A percentile compares a stretch with the other conserved stretches of the same genome.
These are phyloP conservation scores for Choricystis sp. DNA, from an alignment of 139 green algal genomes.

Conservation along the genomic window DNA sequence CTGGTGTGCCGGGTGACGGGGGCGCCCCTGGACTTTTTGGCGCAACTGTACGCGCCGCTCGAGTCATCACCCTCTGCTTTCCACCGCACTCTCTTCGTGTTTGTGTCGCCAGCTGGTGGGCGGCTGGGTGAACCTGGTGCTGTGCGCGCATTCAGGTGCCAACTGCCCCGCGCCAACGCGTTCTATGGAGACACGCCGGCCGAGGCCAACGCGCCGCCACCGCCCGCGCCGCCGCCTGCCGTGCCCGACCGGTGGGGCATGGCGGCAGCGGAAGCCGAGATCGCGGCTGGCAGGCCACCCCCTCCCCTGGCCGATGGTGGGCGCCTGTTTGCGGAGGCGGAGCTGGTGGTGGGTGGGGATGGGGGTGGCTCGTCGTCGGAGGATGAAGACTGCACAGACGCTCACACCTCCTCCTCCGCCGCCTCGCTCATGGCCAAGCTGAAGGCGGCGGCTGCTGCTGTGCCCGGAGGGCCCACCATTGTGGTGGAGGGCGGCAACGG, in stretches of 20 bases:
- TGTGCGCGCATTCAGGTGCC: conserved; percentile 58
- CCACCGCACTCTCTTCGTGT: conserved; percentile 51
- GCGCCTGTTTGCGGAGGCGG: conserved; percentile 35
- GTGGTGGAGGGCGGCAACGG: conserved; percentile 31
- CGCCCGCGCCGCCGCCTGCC: conserved; percentile 7
- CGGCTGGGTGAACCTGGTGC: conserved; percentile 27
- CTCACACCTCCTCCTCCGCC: too few species aligned
- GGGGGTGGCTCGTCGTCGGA: too few species aligned
- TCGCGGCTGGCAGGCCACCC: background rate
- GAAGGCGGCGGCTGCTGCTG: too few species aligned
- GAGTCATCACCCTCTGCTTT: conserved; percentile 34
- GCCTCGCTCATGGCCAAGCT: too few species aligned
- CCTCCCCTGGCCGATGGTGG: too few species aligned
- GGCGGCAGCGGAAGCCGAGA: conserved; percentile 4
- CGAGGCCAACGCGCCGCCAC: conserved; percentile 9
- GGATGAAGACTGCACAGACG: conserved; percentile 28
- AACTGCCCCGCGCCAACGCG: conserved; percentile 51
- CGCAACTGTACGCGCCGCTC: conserved; percentile 50
- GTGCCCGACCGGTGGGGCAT: conserved; percentile 28
- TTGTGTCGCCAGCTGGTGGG: conserved; percentile 39
- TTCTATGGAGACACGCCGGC: conserved; percentile 52
- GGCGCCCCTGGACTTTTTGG: conserved; percentile 35
- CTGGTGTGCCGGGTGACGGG: conserved; percentile 32
- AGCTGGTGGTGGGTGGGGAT: conserved; percentile 62
- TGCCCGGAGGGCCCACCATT: too few species aligned